Conservation (phyloP, 208 protist species). For the Trypanosoma avium region DNA sequence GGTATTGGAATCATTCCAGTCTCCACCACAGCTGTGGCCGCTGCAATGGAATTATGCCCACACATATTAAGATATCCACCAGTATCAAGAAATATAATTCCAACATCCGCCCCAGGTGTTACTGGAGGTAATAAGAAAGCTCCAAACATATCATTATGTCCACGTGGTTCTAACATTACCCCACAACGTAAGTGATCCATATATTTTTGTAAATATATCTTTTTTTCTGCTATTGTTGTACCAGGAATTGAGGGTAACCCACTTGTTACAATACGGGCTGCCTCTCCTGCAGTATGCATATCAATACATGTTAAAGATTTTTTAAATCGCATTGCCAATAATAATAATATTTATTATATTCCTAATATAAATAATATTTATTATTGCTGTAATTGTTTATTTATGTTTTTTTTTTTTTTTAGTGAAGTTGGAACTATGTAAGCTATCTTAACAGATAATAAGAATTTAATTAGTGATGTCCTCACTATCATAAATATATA, state of each 20-base stretch:
- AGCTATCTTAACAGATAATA: too few relatives aligned
- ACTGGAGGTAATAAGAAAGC: slow-evolving; percentile 7
- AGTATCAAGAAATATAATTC: slow-evolving; percentile 6
- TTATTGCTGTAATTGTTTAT: too few relatives aligned
- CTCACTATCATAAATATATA: too few relatives aligned
- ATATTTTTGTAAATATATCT: slow-evolving; percentile 4
- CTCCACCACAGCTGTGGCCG: slow-evolving; percentile 6
- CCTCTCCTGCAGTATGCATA: slow-evolving; percentile 20
- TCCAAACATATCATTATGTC: slow-evolving; percentile 19
- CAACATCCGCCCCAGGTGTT: not conserved
- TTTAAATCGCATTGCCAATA: slow-evolving; percentile 16
- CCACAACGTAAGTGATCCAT: slow-evolving; percentile 13
- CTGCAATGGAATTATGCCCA: slow-evolving; percentile 20
- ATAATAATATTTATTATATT: too few relatives aligned
- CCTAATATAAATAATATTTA: too few relatives aligned
- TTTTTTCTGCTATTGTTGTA: slow-evolving; percentile 5
- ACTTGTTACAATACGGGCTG: slow-evolving; percentile 14
- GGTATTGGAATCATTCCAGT: not conserved
- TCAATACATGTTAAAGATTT: slow-evolving; percentile 18
- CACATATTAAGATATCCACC: slow-evolving; percentile 21
- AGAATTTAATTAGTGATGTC: too few relatives aligned
- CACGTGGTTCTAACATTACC: slow-evolving; percentile 16
- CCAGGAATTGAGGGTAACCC: slow-evolving; percentile 12
- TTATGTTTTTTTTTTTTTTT: too few relatives aligned
- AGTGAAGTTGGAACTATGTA: too few relatives aligned